Conservation (phyloP, 2,329 filamentous ascomycete species). For the Penicillium sp. region DNA sequence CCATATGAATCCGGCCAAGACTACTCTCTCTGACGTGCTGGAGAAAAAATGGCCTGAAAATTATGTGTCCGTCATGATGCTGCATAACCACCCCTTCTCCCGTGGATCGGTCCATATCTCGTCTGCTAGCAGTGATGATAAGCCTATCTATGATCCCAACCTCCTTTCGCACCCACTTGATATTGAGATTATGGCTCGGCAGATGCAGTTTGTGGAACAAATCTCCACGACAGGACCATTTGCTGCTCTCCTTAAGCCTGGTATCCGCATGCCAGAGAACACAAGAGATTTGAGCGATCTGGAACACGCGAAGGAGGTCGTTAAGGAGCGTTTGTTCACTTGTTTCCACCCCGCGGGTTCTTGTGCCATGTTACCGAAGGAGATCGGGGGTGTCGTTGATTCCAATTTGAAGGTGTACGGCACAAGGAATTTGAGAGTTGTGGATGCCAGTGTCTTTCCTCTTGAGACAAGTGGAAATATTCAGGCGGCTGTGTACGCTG, state of each 20-base stretch:
- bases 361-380: slow-evolving; percentile 25
- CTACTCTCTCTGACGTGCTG: slow-evolving; percentile 12
- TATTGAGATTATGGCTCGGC: slow-evolving; percentile 39
- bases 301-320: slow-evolving; percentile 19
- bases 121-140: slow-evolving; percentile 31
- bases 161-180: slow-evolving; percentile 47
- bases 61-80: slow-evolving; percentile 21
- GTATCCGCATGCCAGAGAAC: slow-evolving; percentile 9
- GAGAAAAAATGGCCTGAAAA: slow-evolving; percentile 16
- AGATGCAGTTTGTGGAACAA: slow-evolving; percentile 25
- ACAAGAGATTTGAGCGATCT: slow-evolving; percentile 13
- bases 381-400: slow-evolving; percentile 31
- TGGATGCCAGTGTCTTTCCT: slow-evolving; percentile 38
- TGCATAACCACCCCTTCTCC: slow-evolving; percentile 34
- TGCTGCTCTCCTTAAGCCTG: slow-evolving; percentile 16
- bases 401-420: slow-evolving; percentile 29
- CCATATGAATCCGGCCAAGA: slow-evolving; percentile 16
- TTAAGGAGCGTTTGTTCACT: slow-evolving; percentile 21
- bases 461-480: slow-evolving; percentile 38
- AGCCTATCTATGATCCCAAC: slow-evolving; percentile 47
- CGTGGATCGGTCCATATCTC: slow-evolving; percentile 32
- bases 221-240: slow-evolving; percentile 24
- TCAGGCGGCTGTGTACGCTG: slow-evolving; percentile 35
- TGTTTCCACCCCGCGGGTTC: slow-evolving; percentile 28
- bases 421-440: slow-evolving; percentile 29